Evolutionary conservation across 164 flowering plant genomes (phyloP).

Genomic region (Litsea cubeba): DNA sequence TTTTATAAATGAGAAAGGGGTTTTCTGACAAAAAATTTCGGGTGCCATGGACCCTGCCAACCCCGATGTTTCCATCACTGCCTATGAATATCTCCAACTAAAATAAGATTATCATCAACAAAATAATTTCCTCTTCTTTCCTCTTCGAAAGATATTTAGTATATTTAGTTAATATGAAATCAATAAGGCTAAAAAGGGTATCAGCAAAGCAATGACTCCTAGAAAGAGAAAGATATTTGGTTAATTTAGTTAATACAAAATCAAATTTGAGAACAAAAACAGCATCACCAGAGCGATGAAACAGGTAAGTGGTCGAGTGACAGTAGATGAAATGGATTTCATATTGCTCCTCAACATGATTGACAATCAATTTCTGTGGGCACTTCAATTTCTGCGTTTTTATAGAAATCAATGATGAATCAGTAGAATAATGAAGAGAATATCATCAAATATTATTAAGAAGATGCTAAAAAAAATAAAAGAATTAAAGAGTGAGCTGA

Average conservation of each 20-base stretch:
- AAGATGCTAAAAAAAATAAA: no score
- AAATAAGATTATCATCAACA: no score
- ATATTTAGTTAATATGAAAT: background rate
- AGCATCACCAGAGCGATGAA: background rate
- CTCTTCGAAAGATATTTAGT: background rate
- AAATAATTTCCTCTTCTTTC: background rate
- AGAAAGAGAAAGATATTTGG: no score
- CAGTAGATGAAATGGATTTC: background rate
- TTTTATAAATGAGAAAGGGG: no score
- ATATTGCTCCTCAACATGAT: background rate
- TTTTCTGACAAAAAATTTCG: no score
- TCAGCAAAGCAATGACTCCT: background rate
- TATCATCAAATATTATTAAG: no score
- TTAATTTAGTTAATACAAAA: background rate
- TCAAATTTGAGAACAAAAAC: background rate
- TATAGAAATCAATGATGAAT: background rate
- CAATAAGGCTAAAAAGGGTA: background rate
- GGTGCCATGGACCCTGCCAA: no score
- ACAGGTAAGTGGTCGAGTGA: background rate
- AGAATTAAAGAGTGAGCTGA: no score
- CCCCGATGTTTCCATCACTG: no score
- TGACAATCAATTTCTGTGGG: background rate
- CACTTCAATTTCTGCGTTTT: background rate
- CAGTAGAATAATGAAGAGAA: background rate
- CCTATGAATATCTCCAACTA: no score